Evolutionary conservation across 106 monocot species (phyloP).

Genomic region (Narthecium ossifragum): DNA sequence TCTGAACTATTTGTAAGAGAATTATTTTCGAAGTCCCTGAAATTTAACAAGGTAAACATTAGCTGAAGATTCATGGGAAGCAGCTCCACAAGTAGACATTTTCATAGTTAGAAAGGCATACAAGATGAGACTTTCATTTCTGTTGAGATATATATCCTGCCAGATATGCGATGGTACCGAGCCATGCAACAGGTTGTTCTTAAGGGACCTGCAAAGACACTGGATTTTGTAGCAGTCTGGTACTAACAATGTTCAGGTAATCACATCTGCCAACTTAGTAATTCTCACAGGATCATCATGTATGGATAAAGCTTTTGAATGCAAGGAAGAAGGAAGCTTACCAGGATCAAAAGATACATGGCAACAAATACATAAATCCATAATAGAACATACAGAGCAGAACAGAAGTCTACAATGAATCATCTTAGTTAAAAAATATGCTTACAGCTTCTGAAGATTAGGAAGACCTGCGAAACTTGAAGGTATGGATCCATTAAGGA

Average conservation of each 20-base stretch:
- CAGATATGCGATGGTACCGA: conserved; percentile 53
- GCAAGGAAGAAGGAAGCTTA: too few relatives aligned
- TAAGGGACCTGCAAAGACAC: conserved; percentile 42
- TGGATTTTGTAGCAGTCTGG: not conserved
- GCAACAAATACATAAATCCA: not conserved
- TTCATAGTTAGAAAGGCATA: conserved; percentile 27
- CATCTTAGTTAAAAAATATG: not conserved
- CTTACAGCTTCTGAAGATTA: conserved; percentile 67
- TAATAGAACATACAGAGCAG: conserved; percentile 1
- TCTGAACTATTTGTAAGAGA: conserved; percentile 33
- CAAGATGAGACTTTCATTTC: conserved; percentile 51
- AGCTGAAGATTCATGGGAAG: not conserved
- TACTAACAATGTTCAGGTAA: not conserved
- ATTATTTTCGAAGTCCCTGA: conserved; percentile 82
- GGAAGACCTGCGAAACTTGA: conserved; percentile 49
- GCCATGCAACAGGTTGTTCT: conserved; percentile 50
- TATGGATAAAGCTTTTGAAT: too few relatives aligned
- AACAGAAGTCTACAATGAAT: too few relatives aligned
- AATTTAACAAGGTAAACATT: conserved; percentile 2
- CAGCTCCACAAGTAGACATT: conserved; percentile 1
- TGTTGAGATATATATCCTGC: conserved; percentile 33
- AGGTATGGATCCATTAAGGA: conserved; percentile 60
- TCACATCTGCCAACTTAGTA: not conserved
- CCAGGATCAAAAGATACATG: not conserved
- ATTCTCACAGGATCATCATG: too few relatives aligned